phyloP scores from a whole-genome alignment of 495 filamentous ascomycete genomes.

The Aspergillus ostianus region DNA sequence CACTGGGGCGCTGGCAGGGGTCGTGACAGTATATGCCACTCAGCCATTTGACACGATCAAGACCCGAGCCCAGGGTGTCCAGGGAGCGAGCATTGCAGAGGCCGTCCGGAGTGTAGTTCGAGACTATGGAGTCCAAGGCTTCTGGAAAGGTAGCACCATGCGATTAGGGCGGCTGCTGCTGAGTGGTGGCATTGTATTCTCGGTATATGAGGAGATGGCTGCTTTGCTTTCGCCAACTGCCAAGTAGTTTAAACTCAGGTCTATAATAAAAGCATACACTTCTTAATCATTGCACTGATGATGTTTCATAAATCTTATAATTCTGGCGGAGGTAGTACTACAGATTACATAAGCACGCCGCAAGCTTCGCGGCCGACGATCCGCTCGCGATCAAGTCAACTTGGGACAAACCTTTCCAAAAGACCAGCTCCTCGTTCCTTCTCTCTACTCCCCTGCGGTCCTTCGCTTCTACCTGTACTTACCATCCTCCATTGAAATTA shows the following conservation, averaged over 20 bases:
- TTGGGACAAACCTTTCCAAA: conserved; percentile 1
- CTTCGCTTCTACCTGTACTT: not conserved
- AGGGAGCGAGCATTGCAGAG: conserved; percentile 48
- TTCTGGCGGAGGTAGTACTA: not conserved
- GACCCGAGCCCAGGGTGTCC: conserved; percentile 58
- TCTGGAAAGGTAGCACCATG: conserved; percentile 70
- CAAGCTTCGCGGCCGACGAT: conserved; percentile 11
- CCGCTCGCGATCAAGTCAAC: conserved; percentile 1
- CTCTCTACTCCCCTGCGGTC: not conserved
- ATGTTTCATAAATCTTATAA: too few species aligned
- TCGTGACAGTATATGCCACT: conserved; percentile 59
- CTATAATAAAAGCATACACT: too few species aligned
- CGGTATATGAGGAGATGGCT: conserved; percentile 56
- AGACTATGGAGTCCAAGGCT: conserved; percentile 57
- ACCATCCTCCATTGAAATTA: not conserved
- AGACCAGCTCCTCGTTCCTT: too few species aligned
- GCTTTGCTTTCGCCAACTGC: too few species aligned
- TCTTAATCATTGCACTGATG: too few species aligned
- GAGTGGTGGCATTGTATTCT: conserved; percentile 65
- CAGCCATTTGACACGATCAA: conserved; percentile 70
- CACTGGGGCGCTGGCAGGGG: conserved; percentile 60
- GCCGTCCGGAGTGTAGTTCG: conserved; percentile 49
- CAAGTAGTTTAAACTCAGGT: too few species aligned
- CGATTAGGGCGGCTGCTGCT: conserved; percentile 60
- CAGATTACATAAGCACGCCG: conserved; percentile 19